A percentile compares a stretch with the other conserved stretches of the same genome.
These are phyloP conservation scores for Tylopilus sp. DNA, from an alignment of 768 basidiomycete genomes.

Conservation along the genomic window DNA sequence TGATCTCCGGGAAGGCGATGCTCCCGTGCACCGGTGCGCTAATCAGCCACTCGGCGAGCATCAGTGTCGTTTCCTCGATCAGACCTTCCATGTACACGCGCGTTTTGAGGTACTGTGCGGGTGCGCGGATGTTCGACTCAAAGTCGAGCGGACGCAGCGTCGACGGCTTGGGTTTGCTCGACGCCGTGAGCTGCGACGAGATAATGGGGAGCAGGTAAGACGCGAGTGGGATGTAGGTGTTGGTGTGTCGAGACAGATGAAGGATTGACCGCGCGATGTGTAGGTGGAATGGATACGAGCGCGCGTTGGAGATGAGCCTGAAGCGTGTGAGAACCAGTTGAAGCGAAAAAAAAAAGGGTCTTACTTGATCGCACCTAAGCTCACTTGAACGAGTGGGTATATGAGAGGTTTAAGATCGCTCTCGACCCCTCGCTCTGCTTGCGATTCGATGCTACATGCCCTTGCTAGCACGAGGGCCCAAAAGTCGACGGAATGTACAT, in stretches of 20 bases:
- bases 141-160: slow-evolving; percentile 89
- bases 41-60: slow-evolving; percentile 81
- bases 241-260: slow-evolving; percentile 79
- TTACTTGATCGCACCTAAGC: slow-evolving; percentile 89
- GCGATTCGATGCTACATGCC: slow-evolving; percentile 64
- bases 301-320: slow-evolving; percentile 86
- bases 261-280: slow-evolving; percentile 88
- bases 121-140: slow-evolving; percentile 81
- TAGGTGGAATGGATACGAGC: slow-evolving; percentile 93
- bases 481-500: slow-evolving; percentile 92
- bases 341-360: slow-evolving; percentile 19
- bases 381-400: slow-evolving; percentile 93
- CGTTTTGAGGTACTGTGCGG: slow-evolving; percentile 86
- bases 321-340: background rate
- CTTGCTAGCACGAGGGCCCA: slow-evolving; percentile 88
- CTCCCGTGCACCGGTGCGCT: slow-evolving; percentile 69
- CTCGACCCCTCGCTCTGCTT: slow-evolving; percentile 51
- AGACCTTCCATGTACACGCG: slow-evolving; percentile 81
- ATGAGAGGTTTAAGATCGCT: slow-evolving; percentile 86
- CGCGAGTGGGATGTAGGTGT: slow-evolving; percentile 82
- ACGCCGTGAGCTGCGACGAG: slow-evolving; percentile 63
- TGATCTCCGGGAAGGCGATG: slow-evolving; percentile 92
- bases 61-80: slow-evolving; percentile 74
- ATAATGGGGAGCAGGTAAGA: slow-evolving; percentile 87
- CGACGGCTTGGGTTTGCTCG: slow-evolving; percentile 74